Conservation (phyloP, 352 stramenopile genomes). For the Phytophthora gonapodyides region DNA sequence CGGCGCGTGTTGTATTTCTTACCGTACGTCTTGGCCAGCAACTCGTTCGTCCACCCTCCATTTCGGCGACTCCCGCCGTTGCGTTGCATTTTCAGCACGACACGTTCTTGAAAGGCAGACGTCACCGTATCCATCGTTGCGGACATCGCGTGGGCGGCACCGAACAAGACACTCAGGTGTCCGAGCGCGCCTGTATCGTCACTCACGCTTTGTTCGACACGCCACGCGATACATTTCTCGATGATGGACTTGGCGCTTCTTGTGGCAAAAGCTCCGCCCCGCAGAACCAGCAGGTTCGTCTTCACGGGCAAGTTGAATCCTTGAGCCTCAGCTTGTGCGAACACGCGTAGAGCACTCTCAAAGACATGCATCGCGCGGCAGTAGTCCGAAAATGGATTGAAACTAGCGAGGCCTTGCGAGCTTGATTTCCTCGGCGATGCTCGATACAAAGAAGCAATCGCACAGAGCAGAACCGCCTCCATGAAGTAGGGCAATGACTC, state of each 20-base stretch:
- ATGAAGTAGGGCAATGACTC: slow-evolving; percentile 65
- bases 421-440: slow-evolving; percentile 35
- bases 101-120: slow-evolving; percentile 62
- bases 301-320: slow-evolving; percentile 62
- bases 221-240: slow-evolving; percentile 53
- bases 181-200: slow-evolving; percentile 40
- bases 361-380: slow-evolving; percentile 45
- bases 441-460: slow-evolving; percentile 51
- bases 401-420: slow-evolving; percentile 6
- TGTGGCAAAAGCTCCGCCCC: slow-evolving; percentile 41
- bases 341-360: slow-evolving; percentile 49
- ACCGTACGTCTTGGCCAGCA: slow-evolving; percentile 62
- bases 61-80: slow-evolving; percentile 34
- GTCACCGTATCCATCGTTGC: slow-evolving; percentile 45
- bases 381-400: slow-evolving; percentile 52
- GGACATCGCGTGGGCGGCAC: slow-evolving; percentile 36
- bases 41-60: slow-evolving; percentile 53
- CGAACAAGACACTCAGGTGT: slow-evolving; percentile 55
- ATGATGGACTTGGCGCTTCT: slow-evolving; percentile 41
- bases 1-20: slow-evolving; percentile 61
- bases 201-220: slow-evolving; percentile 41
- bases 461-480: slow-evolving; percentile 58
- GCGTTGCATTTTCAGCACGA: slow-evolving; percentile 72
- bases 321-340: slow-evolving; percentile 49
- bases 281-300: slow-evolving; percentile 56